Base-by-base conservation (phyloP, 352 stramenopile genomes). In the Phytophthora aleatoria region DNA sequence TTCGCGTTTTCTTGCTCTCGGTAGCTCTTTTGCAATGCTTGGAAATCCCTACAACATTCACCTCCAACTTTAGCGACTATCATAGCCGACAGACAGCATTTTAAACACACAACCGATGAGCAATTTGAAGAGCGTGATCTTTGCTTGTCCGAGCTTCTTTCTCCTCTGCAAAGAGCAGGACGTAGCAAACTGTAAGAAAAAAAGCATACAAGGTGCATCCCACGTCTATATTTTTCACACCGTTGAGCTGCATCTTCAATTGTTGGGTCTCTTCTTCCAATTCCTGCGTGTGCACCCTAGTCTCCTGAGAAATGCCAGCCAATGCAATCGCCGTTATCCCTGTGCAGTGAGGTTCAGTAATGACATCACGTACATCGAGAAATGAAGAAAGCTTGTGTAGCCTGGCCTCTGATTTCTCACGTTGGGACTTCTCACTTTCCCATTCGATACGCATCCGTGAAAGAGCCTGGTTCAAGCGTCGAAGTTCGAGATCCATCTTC, bases 401-500 rank as follows among this genome's bases (percentile, higher is more conserved):
- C 27, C 67, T 69, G 0, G 30, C 43, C 24, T 89, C 81, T 0
- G 73, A 64, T 53, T 83, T 84, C 50, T 77, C 79, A 0, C 77
- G 75, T 28, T 78, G 64, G 2, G 38, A 38, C n/a, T 76, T 75
- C 27, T 91, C 82, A 6, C 53, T 76, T 8, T 89, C 77, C 36
- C 73, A 75, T 35, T 91, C 82, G 1, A 73, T 67, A 0, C 79
- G 77, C 24, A 88, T 30, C 8, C 78, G 67, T 20, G 65, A 74
- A 2, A 83, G 58, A 4, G 57, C 51, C 48, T 86, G 82, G 1
- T 66, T 76, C 10, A 81, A 50, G 49, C 85, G 77, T 1, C 76
- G 71, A 15, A 88, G 27, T 36, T 91, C 79, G 5, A 87, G 47
- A 41, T 89, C 82, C 64, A 89, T 66, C 27, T 55, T 71, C 26